Percentiles rank a stretch among this genome's conserved stretches.
Conservation (phyloP, 192 early-diverging fungal genomes). For the Rhizophagus clarus region DNA sequence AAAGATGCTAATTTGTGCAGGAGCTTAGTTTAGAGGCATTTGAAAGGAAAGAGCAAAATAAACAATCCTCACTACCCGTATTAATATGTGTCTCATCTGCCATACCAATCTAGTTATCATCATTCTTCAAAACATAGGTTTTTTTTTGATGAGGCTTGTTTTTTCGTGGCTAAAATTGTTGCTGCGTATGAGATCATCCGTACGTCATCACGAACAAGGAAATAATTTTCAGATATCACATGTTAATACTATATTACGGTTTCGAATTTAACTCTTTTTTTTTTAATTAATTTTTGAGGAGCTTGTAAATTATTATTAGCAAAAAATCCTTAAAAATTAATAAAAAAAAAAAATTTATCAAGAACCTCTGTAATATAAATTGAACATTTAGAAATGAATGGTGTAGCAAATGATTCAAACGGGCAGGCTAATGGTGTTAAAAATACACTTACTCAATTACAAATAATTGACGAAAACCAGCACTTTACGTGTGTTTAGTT, state of each 20-base stretch:
- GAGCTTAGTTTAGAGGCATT: too few relatives aligned
- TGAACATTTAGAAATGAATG: background rate
- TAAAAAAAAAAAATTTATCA: background rate
- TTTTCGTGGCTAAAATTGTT: background rate
- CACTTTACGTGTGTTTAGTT: conserved; percentile 69
- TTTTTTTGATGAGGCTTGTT: too few relatives aligned
- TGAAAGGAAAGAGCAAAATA: too few relatives aligned
- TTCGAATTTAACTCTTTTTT: background rate
- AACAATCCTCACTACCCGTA: too few relatives aligned
- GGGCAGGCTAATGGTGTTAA: background rate
- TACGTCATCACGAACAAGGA: background rate
- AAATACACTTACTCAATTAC: conserved; percentile 47
- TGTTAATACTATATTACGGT: background rate
- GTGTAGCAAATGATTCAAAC: background rate
- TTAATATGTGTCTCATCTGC: too few relatives aligned
- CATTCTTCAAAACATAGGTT: too few relatives aligned
- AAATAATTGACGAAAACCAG: conserved; percentile 81
- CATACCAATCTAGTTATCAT: too few relatives aligned
- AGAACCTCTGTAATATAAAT: background rate
- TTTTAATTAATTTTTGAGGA: background rate
- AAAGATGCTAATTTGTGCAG: too few relatives aligned
- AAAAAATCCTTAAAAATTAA: background rate
- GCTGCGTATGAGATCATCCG: background rate
- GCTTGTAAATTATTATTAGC: too few relatives aligned
- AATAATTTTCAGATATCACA: background rate